These are phyloP conservation scores for Pestalotiopsis sp. DNA, from an alignment of 2,329 filamentous ascomycete genomes.

Conservation along the genomic window DNA sequence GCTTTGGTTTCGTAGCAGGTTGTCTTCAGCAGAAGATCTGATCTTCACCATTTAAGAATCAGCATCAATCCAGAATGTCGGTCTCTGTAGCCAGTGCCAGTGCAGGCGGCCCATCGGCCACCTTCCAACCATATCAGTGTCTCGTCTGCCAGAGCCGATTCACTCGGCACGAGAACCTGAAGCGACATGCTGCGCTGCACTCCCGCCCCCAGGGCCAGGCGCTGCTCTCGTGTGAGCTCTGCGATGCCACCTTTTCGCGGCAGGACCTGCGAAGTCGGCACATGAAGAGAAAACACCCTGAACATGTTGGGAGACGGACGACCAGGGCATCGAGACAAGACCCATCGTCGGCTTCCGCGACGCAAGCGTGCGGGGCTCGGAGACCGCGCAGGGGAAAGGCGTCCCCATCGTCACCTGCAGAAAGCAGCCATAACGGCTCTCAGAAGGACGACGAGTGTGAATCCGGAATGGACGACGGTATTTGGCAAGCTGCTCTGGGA, in stretches of 20 bases:
- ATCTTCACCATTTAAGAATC: neutral
- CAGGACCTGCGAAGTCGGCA: conserved; percentile 5
- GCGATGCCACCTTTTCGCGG: neutral
- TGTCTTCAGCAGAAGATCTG: neutral
- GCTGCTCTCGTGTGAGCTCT: neutral
- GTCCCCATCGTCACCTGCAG: neutral
- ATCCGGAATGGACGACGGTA: neutral
- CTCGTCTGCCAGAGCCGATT: conserved; percentile 8
- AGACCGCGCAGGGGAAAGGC: neutral
- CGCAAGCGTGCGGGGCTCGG: neutral
- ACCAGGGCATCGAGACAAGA: neutral
- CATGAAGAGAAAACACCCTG: conserved; percentile 6
- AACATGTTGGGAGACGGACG: neutral
- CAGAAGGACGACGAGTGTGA: neutral
- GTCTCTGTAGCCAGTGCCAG: neutral
- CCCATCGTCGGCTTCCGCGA: neutral
- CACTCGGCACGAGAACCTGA: conserved; percentile 8
- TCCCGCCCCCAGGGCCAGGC: neutral
- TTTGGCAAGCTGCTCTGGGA: neutral
- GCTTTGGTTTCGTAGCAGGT: too few species aligned
- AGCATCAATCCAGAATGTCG: neutral
- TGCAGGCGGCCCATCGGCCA: neutral
- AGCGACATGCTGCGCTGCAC: conserved; percentile 7
- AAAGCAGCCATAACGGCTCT: neutral
- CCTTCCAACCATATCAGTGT: conserved; percentile 3